These are phyloP conservation scores for Colletotrichum sublineola DNA, from an alignment of 2,329 filamentous ascomycete genomes.

Conservation along the genomic window DNA sequence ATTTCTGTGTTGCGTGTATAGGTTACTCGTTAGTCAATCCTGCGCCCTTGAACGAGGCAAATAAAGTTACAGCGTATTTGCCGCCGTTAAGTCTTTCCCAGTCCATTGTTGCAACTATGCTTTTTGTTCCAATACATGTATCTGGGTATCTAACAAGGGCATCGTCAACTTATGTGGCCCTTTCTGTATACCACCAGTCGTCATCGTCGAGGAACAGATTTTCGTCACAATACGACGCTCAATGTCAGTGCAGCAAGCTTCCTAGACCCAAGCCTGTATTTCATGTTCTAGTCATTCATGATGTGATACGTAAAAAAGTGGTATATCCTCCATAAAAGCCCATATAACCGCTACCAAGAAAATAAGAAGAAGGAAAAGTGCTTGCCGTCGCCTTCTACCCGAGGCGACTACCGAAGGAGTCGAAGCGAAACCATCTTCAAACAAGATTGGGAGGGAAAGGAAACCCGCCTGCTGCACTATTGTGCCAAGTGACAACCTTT, in stretches of 20 bases:
- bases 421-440: neutral
- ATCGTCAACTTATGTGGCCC: neutral
- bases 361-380: neutral
- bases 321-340: slow-evolving; percentile 41
- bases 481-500: neutral
- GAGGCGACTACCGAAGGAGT: slow-evolving; percentile 8
- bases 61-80: neutral
- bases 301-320: slow-evolving; percentile 36
- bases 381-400: slow-evolving; percentile 23
- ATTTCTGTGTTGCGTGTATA: neutral
- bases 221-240: neutral
- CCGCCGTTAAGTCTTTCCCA: no score
- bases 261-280: slow-evolving; percentile 16
- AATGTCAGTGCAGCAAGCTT: neutral
- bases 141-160: neutral
- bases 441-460: neutral
- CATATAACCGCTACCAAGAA: slow-evolving; percentile 10
- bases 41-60: neutral
- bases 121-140: neutral
- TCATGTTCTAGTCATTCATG: slow-evolving; percentile 37
- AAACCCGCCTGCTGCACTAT: slow-evolving; percentile 1
- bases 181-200: neutral
- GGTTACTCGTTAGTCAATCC: neutral
- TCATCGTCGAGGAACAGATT: neutral
- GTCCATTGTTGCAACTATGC: neutral